These are phyloP conservation scores for Papilionanthe hybrid DNA, from an alignment of 116 monocot species.

Conservation along the genomic window DNA sequence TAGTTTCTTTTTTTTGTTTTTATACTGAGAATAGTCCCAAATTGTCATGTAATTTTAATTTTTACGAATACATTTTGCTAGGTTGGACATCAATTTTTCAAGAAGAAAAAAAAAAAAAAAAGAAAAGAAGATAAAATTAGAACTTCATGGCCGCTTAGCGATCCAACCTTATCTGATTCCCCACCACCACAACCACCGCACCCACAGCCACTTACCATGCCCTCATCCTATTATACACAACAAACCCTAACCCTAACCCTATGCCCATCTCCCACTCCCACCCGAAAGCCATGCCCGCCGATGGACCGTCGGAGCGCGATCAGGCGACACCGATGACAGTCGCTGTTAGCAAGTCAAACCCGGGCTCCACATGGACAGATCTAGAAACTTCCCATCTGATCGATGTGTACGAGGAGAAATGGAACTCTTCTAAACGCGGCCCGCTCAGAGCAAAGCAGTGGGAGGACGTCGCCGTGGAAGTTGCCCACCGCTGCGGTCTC, in stretches of 20 bases:
- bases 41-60: too few relatives aligned
- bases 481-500: conserved; percentile 33
- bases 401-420: conserved; percentile 56
- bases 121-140: too few relatives aligned
- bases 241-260: background rate
- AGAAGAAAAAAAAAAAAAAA: too few relatives aligned
- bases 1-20: too few relatives aligned
- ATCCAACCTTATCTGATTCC: background rate
- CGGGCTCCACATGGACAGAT: conserved; percentile 8
- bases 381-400: conserved; percentile 25
- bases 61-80: too few relatives aligned
- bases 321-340: background rate
- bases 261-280: background rate
- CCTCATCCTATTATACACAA: background rate
- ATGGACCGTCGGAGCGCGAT: conserved; percentile 3
- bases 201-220: conserved; percentile 2
- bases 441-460: conserved; percentile 56
- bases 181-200: background rate
- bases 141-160: background rate
- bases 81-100: too few relatives aligned
- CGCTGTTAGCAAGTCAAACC: background rate
- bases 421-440: conserved; percentile 40
- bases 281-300: background rate
- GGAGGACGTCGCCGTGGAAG: conserved; percentile 48
- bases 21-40: too few relatives aligned